phyloP scores from a whole-genome alignment of 148 eudicot species.

The Amaranthus palmeri region DNA sequence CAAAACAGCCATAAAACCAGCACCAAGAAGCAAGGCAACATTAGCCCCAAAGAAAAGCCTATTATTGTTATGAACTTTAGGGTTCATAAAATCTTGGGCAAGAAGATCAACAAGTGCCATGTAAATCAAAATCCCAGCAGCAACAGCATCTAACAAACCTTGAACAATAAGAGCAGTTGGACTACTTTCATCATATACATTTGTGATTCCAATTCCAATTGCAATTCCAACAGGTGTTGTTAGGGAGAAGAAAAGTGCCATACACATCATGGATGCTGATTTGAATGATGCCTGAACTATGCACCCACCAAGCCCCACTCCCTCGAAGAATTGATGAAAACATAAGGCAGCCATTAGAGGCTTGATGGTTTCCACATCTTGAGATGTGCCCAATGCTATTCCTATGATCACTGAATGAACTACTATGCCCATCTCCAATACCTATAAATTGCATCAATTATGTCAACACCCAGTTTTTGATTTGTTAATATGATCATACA shows the following conservation, averaged over 20 bases:
- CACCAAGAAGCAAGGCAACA: conserved; percentile 22
- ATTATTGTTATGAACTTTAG: conserved; percentile 23
- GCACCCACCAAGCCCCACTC: neutral
- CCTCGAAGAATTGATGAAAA: no score
- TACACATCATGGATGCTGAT: conserved; percentile 15
- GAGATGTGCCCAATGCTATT: no score
- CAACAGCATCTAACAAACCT: conserved; percentile 29
- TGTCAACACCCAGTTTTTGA: no score
- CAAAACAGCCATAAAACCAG: conserved; percentile 38
- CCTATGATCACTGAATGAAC: no score
- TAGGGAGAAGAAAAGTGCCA: conserved; percentile 35
- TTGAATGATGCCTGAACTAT: conserved; percentile 35
- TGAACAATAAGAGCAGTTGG: conserved; percentile 32
- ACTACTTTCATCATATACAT: conserved; percentile 28
- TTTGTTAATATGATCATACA: no score
- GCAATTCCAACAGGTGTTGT: conserved; percentile 41
- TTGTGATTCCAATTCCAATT: conserved; percentile 31
- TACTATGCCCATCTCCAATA: no score
- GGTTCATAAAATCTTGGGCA: conserved; percentile 42
- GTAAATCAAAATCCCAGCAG: conserved; percentile 42
- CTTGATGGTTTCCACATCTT: no score
- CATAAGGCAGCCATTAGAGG: no score
- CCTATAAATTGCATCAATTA: no score
- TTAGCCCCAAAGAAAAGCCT: conserved; percentile 33
- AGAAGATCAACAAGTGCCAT: conserved; percentile 46